These are phyloP conservation scores for Cicer judaicum DNA, from an alignment of 306 rosid genomes.

Conservation along the genomic window DNA sequence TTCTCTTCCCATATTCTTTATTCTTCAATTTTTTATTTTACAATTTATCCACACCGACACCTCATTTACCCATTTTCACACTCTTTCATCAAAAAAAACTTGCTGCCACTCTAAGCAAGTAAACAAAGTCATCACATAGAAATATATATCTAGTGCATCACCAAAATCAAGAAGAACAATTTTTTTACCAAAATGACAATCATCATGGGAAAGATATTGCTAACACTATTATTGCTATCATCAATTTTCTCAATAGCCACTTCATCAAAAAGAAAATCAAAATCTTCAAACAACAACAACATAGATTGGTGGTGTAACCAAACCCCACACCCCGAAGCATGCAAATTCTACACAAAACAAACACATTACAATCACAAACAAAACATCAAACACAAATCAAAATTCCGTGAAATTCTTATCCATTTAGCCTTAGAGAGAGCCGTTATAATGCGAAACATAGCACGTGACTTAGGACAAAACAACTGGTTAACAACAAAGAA, in stretches of 20 bases:
- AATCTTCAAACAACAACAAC: constrained; percentile 33
- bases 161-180: constrained; percentile 39
- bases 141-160: constrained; percentile 38
- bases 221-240: constrained; percentile 42
- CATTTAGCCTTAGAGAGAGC: constrained; percentile 62
- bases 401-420: constrained; percentile 57
- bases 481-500: constrained; percentile 9
- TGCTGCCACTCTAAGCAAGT: constrained; percentile 40
- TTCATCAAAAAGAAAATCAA: constrained; percentile 52
- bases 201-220: constrained; percentile 47
- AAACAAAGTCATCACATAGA: not conserved
- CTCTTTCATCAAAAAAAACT: constrained; percentile 34
- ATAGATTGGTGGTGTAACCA: constrained; percentile 76
- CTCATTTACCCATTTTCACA: constrained; percentile 37
- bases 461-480: constrained; percentile 23
- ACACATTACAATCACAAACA: constrained; percentile 22
- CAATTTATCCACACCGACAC: constrained; percentile 36
- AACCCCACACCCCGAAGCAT: constrained; percentile 78
- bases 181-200: constrained; percentile 37
- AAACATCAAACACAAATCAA: constrained; percentile 46
- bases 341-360: constrained; percentile 63
- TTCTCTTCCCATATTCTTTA: constrained; percentile 1
- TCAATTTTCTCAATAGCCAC: constrained; percentile 49
- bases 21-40: not conserved
- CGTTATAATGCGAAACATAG: constrained; percentile 34